Percentiles rank a stretch among this genome's conserved stretches.
phyloP scores from a whole-genome alignment of 768 basidiomycete species.

The Rhodotorula toruloides region DNA sequence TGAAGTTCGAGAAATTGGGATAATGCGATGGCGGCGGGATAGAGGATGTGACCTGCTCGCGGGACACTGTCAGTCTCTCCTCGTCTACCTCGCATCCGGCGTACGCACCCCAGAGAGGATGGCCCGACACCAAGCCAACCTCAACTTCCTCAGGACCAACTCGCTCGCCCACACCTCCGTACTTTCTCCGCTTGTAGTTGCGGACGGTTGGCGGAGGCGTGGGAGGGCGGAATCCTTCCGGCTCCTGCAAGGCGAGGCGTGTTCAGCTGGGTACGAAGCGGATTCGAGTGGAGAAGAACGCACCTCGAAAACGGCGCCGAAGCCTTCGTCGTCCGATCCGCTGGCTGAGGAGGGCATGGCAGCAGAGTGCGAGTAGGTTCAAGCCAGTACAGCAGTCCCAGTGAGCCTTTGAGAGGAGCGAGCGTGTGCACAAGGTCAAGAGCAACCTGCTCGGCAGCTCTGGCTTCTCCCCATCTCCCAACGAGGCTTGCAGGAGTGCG shows the following conservation, averaged over 20 bases:
- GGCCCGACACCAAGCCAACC: conserved; percentile 34
- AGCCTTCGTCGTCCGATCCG: conserved; percentile 26
- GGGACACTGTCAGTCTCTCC: background rate
- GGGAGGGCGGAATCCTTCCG: conserved; percentile 20
- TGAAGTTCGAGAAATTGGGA: conserved; percentile 44
- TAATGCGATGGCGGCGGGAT: conserved; percentile 44
- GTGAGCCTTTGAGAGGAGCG: background rate
- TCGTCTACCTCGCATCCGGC: no score
- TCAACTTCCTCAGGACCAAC: conserved; percentile 10
- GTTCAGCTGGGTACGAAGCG: background rate
- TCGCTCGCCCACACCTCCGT: conserved; percentile 17
- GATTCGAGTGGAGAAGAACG: background rate
- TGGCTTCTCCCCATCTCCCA: no score
- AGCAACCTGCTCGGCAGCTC: background rate
- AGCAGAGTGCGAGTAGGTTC: background rate
- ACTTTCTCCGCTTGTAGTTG: conserved; percentile 22
- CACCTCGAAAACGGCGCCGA: conserved; percentile 16
- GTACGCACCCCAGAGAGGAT: conserved; percentile 36
- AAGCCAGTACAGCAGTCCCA: no score
- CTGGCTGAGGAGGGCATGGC: conserved; percentile 3
- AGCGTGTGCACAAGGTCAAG: background rate
- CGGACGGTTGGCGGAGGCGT: conserved; percentile 31
- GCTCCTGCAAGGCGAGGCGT: conserved; percentile 9
- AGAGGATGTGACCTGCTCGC: conserved; percentile 43
- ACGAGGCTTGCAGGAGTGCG: no score